Percentiles rank a stretch among this genome's conserved stretches.
Evolutionary conservation across 306 rosid species (phyloP).

Genomic region (Luffa acutangula): DNA sequence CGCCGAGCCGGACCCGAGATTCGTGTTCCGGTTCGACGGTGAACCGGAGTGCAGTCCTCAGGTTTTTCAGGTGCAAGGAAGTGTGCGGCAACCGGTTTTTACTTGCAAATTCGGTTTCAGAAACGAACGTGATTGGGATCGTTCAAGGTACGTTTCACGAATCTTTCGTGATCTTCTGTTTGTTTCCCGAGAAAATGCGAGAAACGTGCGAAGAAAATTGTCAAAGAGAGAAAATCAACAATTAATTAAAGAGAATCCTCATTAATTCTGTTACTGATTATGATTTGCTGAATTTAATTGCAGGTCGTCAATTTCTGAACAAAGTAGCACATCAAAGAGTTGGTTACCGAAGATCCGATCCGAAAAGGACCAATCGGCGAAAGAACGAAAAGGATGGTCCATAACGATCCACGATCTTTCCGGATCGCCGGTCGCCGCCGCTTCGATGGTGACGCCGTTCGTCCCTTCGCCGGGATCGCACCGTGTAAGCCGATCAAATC

Average conservation of each 20-base stretch:
- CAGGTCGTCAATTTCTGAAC: conserved; percentile 25
- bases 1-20: conserved; percentile 72
- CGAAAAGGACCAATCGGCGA: conserved; percentile 20
- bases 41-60: conserved; percentile 88
- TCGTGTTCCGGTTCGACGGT: conserved; percentile 63
- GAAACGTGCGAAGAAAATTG: neutral
- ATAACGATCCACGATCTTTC: conserved; percentile 41
- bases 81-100: conserved; percentile 29
- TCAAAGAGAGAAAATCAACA: neutral
- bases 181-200: neutral
- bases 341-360: conserved; percentile 23
- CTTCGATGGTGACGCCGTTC: conserved; percentile 44
- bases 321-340: conserved; percentile 11
- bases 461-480: conserved; percentile 34
- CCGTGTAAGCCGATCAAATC: conserved; percentile 39
- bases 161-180: neutral
- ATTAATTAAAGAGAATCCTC: neutral
- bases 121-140: conserved; percentile 21
- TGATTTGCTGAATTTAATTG: neutral
- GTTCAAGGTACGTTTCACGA: conserved; percentile 18
- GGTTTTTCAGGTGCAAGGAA: conserved; percentile 67
- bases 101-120: conserved; percentile 38
- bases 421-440: conserved; percentile 39
- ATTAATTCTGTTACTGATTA: neutral
- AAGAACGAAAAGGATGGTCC: conserved; percentile 43